Percentiles rank a stretch among this genome's conserved stretches.
phyloP scores from a whole-genome alignment of 2,329 filamentous ascomycete genomes.

The Beauveria bassiana region DNA sequence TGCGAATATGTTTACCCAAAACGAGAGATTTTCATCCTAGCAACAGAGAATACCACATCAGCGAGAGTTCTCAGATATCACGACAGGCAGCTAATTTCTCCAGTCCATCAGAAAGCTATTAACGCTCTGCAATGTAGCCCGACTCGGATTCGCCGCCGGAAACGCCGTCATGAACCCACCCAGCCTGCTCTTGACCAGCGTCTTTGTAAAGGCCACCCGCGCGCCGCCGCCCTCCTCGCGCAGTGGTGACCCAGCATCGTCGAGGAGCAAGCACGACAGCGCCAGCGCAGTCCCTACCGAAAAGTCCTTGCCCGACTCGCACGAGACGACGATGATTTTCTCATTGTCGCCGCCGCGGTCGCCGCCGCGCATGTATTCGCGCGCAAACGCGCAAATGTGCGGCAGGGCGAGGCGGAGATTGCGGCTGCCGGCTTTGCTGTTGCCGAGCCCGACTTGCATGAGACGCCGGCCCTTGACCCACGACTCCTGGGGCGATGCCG shows the following conservation, averaged over 20 bases:
- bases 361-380: constrained; percentile 25
- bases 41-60: too few species aligned
- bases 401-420: constrained; percentile 66
- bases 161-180: constrained; percentile 75
- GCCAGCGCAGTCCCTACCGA: constrained; percentile 72
- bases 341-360: background rate
- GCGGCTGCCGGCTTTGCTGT: constrained; percentile 73
- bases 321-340: constrained; percentile 52
- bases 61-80: too few species aligned
- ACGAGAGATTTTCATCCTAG: too few species aligned
- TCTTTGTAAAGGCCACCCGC: constrained; percentile 54
- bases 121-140: constrained; percentile 81
- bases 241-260: constrained; percentile 48
- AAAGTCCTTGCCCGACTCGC: constrained; percentile 71
- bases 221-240: constrained; percentile 16
- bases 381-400: constrained; percentile 51
- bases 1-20: too few species aligned
- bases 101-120: constrained; percentile 79
- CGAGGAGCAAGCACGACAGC: constrained; percentile 65
- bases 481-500: constrained; percentile 35
- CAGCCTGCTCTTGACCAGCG: constrained; percentile 66
- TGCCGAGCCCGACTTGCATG: constrained; percentile 57
- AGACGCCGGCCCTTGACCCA: constrained; percentile 29
- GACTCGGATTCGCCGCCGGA: constrained; percentile 73
- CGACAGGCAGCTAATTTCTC: constrained; percentile 20